Percentiles rank a stretch among this genome's conserved stretches.
Evolutionary conservation across 2,329 filamentous ascomycete species (phyloP).

Genomic region (Aspergillus ochraceoroseus): DNA sequence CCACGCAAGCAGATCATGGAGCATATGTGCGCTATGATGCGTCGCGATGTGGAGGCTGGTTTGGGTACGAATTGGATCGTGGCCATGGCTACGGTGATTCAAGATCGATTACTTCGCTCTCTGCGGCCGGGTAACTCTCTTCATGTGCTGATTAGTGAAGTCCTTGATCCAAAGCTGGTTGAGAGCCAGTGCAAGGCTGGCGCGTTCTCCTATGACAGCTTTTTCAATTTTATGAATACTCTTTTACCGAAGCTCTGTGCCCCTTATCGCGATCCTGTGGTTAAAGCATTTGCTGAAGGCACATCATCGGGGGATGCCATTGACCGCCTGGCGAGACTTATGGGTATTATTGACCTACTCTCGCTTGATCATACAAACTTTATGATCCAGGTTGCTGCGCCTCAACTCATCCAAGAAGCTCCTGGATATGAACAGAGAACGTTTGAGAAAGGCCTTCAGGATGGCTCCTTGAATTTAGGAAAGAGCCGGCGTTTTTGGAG

Average conservation of each 20-base stretch:
- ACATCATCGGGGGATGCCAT: conserved; percentile 53
- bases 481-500: conserved; percentile 54
- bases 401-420: conserved; percentile 57
- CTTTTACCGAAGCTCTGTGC: conserved; percentile 62
- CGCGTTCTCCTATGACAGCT: conserved; percentile 59
- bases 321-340: conserved; percentile 58
- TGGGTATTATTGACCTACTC: conserved; percentile 59
- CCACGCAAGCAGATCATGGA: conserved; percentile 55
- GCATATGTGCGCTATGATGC: conserved; percentile 56
- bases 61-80: conserved; percentile 57
- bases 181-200: conserved; percentile 55
- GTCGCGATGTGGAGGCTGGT: conserved; percentile 52
- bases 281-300: conserved; percentile 53
- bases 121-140: conserved; percentile 58
- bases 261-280: conserved; percentile 57
- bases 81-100: conserved; percentile 62
- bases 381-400: conserved; percentile 57
- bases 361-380: conserved; percentile 63
- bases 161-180: conserved; percentile 56
- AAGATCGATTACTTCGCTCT: conserved; percentile 56
- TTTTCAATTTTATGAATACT: conserved; percentile 60
- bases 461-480: conserved; percentile 49
- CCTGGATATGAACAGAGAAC: conserved; percentile 58
- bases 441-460: conserved; percentile 53
- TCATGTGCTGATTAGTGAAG: conserved; percentile 57